Conservation (phyloP, 2,329 filamentous ascomycete genomes). For the Cladophialophora bantiana region DNA sequence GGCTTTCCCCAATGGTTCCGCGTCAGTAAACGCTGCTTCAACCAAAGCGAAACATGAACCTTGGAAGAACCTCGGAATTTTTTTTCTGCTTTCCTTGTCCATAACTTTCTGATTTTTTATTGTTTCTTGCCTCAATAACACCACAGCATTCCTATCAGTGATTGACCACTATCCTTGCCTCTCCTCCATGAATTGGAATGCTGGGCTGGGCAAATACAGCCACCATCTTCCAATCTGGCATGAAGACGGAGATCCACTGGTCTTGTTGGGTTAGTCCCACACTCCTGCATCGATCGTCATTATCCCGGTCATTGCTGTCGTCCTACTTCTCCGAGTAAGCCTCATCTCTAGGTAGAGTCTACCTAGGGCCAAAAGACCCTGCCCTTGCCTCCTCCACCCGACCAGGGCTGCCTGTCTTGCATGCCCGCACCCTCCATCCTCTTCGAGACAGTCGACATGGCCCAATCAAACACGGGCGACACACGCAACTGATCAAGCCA, state of each 20-base stretch:
- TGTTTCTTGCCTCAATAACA: not conserved
- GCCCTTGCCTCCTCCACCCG: not conserved
- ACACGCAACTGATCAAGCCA: slow-evolving; percentile 6
- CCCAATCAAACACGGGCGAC: not conserved
- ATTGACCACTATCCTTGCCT: not conserved
- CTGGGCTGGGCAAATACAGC: slow-evolving; percentile 12
- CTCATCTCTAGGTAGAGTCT: slow-evolving; percentile 25
- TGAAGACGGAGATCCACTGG: slow-evolving; percentile 26
- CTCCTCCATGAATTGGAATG: not conserved
- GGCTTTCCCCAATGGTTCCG: too few relatives aligned
- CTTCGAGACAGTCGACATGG: slow-evolving; percentile 5
- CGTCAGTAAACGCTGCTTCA: too few relatives aligned
- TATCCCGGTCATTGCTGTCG: slow-evolving; percentile 18
- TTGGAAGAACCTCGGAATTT: not conserved
- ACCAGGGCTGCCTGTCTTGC: not conserved
- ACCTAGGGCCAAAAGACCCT: too few relatives aligned
- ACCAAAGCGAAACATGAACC: not conserved
- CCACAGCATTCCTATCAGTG: slow-evolving; percentile 3
- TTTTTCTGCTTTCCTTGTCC: not conserved
- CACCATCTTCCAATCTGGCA: slow-evolving; percentile 36
- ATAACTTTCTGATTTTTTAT: not conserved
- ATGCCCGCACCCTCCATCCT: not conserved
- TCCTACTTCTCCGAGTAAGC: slow-evolving; percentile 22
- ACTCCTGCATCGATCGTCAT: slow-evolving; percentile 29
- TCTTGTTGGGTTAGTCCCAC: slow-evolving; percentile 11